Evolutionary conservation across 495 filamentous ascomycete genomes (phyloP).

Genomic region (Parachaetomium inaequale): DNA sequence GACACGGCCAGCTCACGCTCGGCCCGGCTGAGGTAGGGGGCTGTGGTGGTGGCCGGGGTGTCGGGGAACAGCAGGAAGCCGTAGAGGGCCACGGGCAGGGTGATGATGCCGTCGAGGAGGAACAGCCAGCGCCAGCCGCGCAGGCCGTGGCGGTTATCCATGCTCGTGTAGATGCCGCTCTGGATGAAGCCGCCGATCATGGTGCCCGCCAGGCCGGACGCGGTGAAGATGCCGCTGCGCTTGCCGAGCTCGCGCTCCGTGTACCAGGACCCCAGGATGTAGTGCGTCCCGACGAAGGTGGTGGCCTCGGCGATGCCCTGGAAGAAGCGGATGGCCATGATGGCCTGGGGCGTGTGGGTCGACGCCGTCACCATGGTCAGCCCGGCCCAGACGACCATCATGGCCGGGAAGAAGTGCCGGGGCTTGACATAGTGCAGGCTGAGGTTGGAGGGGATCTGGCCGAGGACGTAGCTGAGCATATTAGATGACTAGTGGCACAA

Average conservation of each 20-base stretch:
- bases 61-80: slow-evolving; percentile 60
- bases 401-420: slow-evolving; percentile 57
- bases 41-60: slow-evolving; percentile 52
- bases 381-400: slow-evolving; percentile 58
- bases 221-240: slow-evolving; percentile 54
- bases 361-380: slow-evolving; percentile 59
- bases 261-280: slow-evolving; percentile 67
- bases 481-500: slow-evolving; percentile 20
- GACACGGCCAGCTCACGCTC: slow-evolving; percentile 48
- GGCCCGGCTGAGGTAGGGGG: slow-evolving; percentile 45
- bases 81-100: slow-evolving; percentile 56
- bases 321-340: slow-evolving; percentile 68
- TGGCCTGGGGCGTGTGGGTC: slow-evolving; percentile 45
- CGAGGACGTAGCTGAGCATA: slow-evolving; percentile 48
- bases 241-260: slow-evolving; percentile 62
- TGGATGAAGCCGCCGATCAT: slow-evolving; percentile 57
- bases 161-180: slow-evolving; percentile 51
- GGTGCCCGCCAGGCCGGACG: slow-evolving; percentile 49
- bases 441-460: slow-evolving; percentile 59
- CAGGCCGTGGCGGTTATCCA: slow-evolving; percentile 51
- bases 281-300: slow-evolving; percentile 62
- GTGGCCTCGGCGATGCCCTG: slow-evolving; percentile 58
- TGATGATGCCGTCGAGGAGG: slow-evolving; percentile 52
- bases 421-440: slow-evolving; percentile 57
- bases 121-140: slow-evolving; percentile 68